Base-by-base conservation (phyloP, 345 rosid genomes). In the Arabis alpina region DNA sequence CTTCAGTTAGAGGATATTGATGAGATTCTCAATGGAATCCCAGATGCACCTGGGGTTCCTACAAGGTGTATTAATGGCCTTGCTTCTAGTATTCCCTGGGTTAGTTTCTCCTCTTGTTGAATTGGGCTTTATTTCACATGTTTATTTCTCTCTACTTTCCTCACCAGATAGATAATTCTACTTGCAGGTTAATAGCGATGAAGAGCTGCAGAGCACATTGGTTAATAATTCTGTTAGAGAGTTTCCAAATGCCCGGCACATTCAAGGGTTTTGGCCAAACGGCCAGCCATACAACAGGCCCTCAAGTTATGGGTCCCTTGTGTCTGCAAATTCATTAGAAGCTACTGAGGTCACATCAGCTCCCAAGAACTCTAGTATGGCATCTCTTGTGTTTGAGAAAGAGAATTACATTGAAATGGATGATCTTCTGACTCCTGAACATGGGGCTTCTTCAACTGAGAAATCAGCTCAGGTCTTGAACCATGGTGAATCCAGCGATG, bases 351-450 rank as follows among this genome's bases (percentile, higher is more conserved):
- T 32, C 23, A 68, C 60, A 3, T 75, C 79, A 55, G 54, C 45
- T 68, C 74, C 78, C 44, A 13, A 28, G 10, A 19, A 6, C 37
- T 52, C 68, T 54, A 57, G 44, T 28, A 54, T 54, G 63, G 50
- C 37, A 48, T 66, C 75, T 48, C 44, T 49, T 7, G 60, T 69
- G 60, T 69, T 48, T 62, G 61, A 69, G 60, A 40, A 62, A 65
- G 80, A 87, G 53, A 90, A 82, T 83, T 94, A 81, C 83, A 84
- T 94, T 77, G 97, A 94, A 85, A 83, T 93, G 25, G 86, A 88
- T 79, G 97, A 91, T 83, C 91, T 94, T 54, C 15, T 64, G 40
- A 72, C 49, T 64, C 70, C 82, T 54, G 87, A 77, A 55, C 74
- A 79, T 14, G 68, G 67, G 57, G 50, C 19, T 55, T 58, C 49